A percentile compares a stretch with the other conserved stretches of the same genome.
These are phyloP conservation scores for Arabis hirsuta DNA, from an alignment of 345 rosid species.

Conservation along the genomic window DNA sequence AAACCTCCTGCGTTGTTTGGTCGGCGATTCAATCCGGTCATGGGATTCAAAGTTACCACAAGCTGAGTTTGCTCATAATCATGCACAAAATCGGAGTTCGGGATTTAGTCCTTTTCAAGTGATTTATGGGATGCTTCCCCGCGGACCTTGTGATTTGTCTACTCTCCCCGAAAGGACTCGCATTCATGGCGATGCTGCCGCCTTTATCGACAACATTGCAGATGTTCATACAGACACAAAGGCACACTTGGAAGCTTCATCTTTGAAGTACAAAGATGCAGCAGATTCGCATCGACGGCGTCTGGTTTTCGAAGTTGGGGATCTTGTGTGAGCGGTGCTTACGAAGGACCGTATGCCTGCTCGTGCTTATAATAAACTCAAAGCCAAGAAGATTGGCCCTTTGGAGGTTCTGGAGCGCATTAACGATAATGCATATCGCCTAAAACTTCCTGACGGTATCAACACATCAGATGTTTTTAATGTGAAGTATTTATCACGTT, in stretches of 20 bases:
- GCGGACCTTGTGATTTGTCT: not conserved
- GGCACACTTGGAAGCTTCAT: not conserved
- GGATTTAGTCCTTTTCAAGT: too few species aligned
- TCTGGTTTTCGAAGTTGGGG: not conserved
- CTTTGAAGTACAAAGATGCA: not conserved
- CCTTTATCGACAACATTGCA: not conserved
- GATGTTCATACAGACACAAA: not conserved
- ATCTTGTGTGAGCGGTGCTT: too few species aligned
- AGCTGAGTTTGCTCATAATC: too few species aligned
- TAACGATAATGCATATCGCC: not conserved
- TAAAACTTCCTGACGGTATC: too few species aligned
- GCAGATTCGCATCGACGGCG: not conserved
- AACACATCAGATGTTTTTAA: too few species aligned
- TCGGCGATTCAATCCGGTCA: too few species aligned
- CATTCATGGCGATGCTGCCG: not conserved
- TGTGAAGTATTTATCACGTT: too few species aligned
- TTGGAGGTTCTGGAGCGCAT: not conserved
- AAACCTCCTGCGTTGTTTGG: too few species aligned
- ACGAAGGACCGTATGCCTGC: not conserved
- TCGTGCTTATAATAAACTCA: not conserved
- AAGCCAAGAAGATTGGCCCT: not conserved
- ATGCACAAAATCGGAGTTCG: too few species aligned
- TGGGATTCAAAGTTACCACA: too few species aligned
- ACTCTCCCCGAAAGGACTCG: not conserved
- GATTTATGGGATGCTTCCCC: too few species aligned